Percentiles rank a stretch among this genome's conserved stretches.
phyloP scores from a whole-genome alignment of 306 rosid genomes.

The Arachis hypogaea region DNA sequence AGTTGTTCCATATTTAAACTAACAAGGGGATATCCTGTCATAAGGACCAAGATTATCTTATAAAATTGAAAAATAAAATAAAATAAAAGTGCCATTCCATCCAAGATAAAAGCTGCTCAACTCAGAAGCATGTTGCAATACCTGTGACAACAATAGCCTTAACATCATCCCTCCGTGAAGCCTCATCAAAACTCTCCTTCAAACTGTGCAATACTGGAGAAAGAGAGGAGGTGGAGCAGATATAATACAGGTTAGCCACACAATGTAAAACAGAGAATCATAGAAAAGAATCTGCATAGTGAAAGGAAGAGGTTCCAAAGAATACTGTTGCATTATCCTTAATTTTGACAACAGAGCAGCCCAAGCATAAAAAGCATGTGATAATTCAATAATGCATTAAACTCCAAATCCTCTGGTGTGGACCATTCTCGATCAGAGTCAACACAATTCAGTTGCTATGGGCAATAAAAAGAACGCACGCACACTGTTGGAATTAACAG shows the following conservation, averaged over 20 bases:
- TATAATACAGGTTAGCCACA: conserved; percentile 28
- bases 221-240: neutral
- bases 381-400: too few relatives aligned
- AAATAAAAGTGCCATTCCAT: too few relatives aligned
- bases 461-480: conserved; percentile 3
- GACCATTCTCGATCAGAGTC: too few relatives aligned
- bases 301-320: conserved; percentile 24
- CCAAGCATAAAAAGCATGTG: neutral
- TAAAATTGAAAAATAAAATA: too few relatives aligned
- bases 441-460: neutral
- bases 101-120: neutral
- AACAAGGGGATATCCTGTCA: neutral
- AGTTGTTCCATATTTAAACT: conserved; percentile 5
- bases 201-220: conserved; percentile 65
- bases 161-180: conserved; percentile 75
- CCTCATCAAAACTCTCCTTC: conserved; percentile 74
- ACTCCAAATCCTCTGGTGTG: too few relatives aligned
- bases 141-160: conserved; percentile 93
- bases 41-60: too few relatives aligned
- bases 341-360: conserved; percentile 16
- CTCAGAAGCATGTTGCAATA: conserved; percentile 33
- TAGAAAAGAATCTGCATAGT: neutral
- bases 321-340: neutral
- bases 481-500: conserved; percentile 1
- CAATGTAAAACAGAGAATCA: conserved; percentile 13